Evolutionary conservation across 495 filamentous ascomycete genomes (phyloP).

Genomic region (Penicillium taxi): DNA sequence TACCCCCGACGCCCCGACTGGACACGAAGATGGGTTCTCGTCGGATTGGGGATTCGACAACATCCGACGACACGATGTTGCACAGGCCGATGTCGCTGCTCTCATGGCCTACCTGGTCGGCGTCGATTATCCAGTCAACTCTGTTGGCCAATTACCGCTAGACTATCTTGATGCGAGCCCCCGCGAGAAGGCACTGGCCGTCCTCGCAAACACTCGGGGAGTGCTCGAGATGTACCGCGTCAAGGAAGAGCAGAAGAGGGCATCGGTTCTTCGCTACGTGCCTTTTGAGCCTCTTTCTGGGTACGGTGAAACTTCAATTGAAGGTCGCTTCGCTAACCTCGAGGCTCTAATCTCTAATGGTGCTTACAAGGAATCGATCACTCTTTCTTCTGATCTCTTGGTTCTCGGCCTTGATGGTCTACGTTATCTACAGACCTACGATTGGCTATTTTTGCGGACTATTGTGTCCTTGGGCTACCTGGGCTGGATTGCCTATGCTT

Average conservation of each 20-base stretch:
- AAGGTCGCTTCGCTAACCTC: constrained; percentile 61
- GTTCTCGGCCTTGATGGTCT: constrained; percentile 73
- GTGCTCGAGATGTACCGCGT: constrained; percentile 96
- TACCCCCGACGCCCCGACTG: constrained; percentile 48
- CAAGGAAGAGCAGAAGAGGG: constrained; percentile 81
- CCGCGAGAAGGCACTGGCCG: constrained; percentile 74
- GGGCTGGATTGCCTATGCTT: constrained; percentile 92
- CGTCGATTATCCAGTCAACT: constrained; percentile 88
- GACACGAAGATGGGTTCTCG: constrained; percentile 91
- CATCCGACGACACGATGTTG: constrained; percentile 80
- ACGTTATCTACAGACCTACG: constrained; percentile 89
- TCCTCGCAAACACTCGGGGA: constrained; percentile 76
- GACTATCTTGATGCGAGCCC: constrained; percentile 64
- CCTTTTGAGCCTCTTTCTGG: constrained; percentile 60
- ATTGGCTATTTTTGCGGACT: constrained; percentile 96
- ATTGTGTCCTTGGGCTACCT: constrained; percentile 89
- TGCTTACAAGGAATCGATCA: constrained; percentile 65
- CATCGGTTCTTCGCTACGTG: constrained; percentile 64
- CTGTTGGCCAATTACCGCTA: constrained; percentile 87
- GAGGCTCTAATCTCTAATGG: constrained; percentile 56
- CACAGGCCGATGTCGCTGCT: constrained; percentile 90
- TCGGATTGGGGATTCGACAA: constrained; percentile 77
- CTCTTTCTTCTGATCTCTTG: constrained; percentile 65
- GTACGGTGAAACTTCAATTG: constrained; percentile 49
- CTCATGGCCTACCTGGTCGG: constrained; percentile 96